These are phyloP conservation scores for Sphaerulina musiva DNA, from an alignment of 2,329 filamentous ascomycete genomes.

Conservation along the genomic window DNA sequence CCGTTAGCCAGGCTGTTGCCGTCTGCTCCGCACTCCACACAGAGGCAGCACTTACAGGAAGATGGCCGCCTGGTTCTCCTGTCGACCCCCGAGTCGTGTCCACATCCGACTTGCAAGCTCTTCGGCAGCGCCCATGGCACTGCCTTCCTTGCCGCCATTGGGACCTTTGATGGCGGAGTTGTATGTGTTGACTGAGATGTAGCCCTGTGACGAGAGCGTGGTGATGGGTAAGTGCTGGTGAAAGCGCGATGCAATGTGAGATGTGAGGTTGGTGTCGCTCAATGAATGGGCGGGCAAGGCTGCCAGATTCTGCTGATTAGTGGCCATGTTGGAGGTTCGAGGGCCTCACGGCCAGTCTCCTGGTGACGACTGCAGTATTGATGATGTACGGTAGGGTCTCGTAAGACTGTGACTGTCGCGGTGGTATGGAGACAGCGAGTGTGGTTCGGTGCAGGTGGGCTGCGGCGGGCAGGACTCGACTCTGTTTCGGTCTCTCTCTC, in stretches of 20 bases:
- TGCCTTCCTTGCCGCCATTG: constrained; percentile 86
- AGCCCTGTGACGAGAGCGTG: constrained; percentile 79
- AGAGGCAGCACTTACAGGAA: constrained; percentile 65
- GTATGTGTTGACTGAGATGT: constrained; percentile 92
- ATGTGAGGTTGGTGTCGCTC: constrained; percentile 62
- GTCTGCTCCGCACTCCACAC: too few species aligned
- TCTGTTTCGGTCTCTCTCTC: background rate
- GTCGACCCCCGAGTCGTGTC: constrained; percentile 74
- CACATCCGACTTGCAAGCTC: constrained; percentile 84
- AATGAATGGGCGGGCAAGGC: constrained; percentile 78
- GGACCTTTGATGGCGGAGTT: constrained; percentile 79
- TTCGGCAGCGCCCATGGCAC: constrained; percentile 85
- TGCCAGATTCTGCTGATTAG: constrained; percentile 76
- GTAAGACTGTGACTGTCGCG: constrained; percentile 6
- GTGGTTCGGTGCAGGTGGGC: background rate
- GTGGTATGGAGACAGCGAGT: constrained; percentile 3
- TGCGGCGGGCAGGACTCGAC: background rate
- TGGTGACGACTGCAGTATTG: constrained; percentile 9
- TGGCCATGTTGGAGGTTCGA: constrained; percentile 29
- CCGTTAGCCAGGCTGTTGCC: constrained; percentile 13
- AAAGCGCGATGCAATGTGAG: constrained; percentile 80
- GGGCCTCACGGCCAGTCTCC: constrained; percentile 25
- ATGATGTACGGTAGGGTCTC: constrained; percentile 7
- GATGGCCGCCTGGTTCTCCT: constrained; percentile 86
- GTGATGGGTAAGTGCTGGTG: constrained; percentile 86